Conservation (phyloP, 495 filamentous ascomycete species). For the Pseudotulostoma volvatum region DNA sequence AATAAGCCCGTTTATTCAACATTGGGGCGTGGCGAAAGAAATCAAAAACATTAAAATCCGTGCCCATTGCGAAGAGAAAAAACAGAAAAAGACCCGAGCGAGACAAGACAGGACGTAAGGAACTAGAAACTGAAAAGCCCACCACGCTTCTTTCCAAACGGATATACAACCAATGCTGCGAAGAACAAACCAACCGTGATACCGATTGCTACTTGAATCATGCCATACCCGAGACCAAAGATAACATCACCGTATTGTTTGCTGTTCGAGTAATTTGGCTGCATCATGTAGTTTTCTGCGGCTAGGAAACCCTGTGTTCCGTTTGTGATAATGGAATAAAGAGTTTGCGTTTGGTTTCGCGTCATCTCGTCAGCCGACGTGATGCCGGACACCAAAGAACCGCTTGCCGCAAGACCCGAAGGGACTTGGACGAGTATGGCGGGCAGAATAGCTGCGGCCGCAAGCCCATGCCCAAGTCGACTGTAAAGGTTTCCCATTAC, state of each 20-base stretch:
- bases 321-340: conserved; percentile 30
- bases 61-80: background rate
- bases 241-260: conserved; percentile 36
- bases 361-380: conserved; percentile 69
- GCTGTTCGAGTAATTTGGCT: conserved; percentile 7
- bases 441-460: conserved; percentile 75
- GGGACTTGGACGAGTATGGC: conserved; percentile 94
- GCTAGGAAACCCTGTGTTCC: conserved; percentile 33
- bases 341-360: conserved; percentile 23
- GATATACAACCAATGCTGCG: conserved; percentile 76
- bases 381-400: conserved; percentile 70
- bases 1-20: too few relatives aligned
- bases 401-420: conserved; percentile 70
- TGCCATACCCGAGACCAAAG: conserved; percentile 70
- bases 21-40: too few relatives aligned
- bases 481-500: conserved; percentile 80
- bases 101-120: too few relatives aligned
- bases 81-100: background rate
- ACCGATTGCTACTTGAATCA: conserved; percentile 85
- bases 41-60: too few relatives aligned
- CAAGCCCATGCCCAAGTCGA: conserved; percentile 65
- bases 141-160: conserved; percentile 76
- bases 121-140: conserved; percentile 78
- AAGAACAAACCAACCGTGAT: conserved; percentile 85
- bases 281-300: conserved; percentile 23